Percentiles rank a stretch among this genome's conserved stretches.
phyloP scores from a whole-genome alignment of 257 asterid species.

The Eustoma russellianum region DNA sequence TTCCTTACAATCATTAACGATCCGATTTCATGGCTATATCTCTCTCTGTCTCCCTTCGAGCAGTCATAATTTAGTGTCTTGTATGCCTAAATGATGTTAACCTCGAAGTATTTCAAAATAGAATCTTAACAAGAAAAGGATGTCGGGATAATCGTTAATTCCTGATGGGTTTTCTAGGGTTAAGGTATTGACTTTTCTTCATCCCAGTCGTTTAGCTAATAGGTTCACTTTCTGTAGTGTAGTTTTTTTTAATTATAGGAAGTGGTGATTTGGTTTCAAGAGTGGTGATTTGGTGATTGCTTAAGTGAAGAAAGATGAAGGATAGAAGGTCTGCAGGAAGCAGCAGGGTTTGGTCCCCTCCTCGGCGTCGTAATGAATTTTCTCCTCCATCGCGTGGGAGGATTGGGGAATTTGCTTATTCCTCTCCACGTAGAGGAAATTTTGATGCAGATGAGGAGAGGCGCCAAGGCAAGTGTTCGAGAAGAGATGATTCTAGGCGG shows the following conservation, averaged over 20 bases:
- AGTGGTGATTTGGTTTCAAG: neutral
- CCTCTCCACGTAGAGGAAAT: constrained; percentile 1
- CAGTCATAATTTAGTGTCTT: neutral
- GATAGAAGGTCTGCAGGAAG: constrained; percentile 28
- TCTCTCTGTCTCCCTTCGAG: neutral
- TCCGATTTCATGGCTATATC: neutral
- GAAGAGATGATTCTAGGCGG: neutral
- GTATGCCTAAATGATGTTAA: neutral
- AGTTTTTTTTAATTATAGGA: neutral
- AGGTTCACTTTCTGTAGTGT: neutral
- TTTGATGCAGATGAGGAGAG: constrained; percentile 5
- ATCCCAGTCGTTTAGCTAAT: neutral
- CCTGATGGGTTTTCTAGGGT: neutral
- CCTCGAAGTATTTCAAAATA: too few species aligned
- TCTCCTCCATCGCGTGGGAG: constrained; percentile 14
- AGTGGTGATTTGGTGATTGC: neutral
- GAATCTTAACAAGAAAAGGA: too few species aligned
- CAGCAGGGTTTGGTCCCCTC: constrained; percentile 23
- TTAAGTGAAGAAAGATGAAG: constrained; percentile 24
- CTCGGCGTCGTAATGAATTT: constrained; percentile 13
- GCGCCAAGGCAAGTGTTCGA: neutral
- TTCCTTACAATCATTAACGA: neutral
- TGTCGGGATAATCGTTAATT: neutral
- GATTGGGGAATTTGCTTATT: constrained; percentile 12
- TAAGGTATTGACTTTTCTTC: neutral